These are phyloP conservation scores for Suhomyces emberorum DNA, from an alignment of 805 yeast genomes.

Conservation along the genomic window DNA sequence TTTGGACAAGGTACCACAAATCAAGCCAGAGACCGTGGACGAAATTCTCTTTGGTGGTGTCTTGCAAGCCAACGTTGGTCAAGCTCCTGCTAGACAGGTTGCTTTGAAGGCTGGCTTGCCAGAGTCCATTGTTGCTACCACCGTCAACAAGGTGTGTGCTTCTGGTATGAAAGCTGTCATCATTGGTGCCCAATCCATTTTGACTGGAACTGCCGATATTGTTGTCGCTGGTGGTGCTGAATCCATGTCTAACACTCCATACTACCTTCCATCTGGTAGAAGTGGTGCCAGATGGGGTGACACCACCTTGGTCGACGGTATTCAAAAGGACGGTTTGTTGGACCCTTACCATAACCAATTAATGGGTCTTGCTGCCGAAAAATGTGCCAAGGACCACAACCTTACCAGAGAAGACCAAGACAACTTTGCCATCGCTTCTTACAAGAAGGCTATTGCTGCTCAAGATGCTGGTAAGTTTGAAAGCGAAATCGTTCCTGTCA, in stretches of 20 bases:
- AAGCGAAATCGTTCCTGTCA: constrained; percentile 80
- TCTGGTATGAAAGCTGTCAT: constrained; percentile 92
- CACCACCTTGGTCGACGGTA: constrained; percentile 73
- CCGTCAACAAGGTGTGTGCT: constrained; percentile 96
- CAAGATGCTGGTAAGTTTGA: constrained; percentile 77
- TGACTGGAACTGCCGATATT: constrained; percentile 86
- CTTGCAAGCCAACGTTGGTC: constrained; percentile 89
- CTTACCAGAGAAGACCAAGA: constrained; percentile 87
- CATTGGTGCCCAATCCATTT: constrained; percentile 83
- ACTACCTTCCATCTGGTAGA: constrained; percentile 84
- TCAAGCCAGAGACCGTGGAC: constrained; percentile 74
- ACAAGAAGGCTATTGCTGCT: constrained; percentile 83
- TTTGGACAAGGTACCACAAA: constrained; percentile 73
- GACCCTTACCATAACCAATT: constrained; percentile 87
- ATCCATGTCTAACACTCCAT: constrained; percentile 94
- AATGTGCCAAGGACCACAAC: constrained; percentile 81
- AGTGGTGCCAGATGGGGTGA: constrained; percentile 90
- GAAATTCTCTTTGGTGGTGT: constrained; percentile 94
- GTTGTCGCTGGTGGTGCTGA: constrained; percentile 98
- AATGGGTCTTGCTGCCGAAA: constrained; percentile 98
- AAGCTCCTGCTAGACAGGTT: constrained; percentile 97
- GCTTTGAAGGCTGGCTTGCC: constrained; percentile 87
- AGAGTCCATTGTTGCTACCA: constrained; percentile 76
- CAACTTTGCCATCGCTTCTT: constrained; percentile 78
- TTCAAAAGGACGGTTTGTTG: constrained; percentile 86